Percentiles rank a stretch among this genome's conserved stretches.
These are phyloP conservation scores for Solanum lycopersicoides DNA, from an alignment of 257 asterid genomes.

Conservation along the genomic window DNA sequence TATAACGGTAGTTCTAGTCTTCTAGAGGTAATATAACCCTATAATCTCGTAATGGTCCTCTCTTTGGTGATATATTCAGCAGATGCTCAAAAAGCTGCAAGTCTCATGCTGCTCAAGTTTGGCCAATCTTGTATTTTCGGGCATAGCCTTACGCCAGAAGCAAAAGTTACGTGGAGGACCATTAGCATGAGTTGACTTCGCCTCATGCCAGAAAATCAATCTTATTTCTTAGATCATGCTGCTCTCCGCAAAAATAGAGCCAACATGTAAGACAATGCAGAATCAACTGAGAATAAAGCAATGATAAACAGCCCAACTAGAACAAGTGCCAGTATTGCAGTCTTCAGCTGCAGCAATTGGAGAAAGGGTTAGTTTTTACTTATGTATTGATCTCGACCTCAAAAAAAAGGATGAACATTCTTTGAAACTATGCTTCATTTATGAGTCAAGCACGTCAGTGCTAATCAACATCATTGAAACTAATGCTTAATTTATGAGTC, in stretches of 20 bases:
- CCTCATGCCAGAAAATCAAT: not conserved
- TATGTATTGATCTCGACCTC: not conserved
- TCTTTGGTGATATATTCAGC: not conserved
- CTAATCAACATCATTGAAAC: not conserved
- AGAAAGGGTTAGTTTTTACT: not conserved
- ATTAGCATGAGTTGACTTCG: not conserved
- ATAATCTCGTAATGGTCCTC: not conserved
- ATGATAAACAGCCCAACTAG: slow-evolving; percentile 74
- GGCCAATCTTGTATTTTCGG: not conserved
- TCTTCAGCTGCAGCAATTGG: slow-evolving; percentile 61
- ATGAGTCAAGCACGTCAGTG: not conserved
- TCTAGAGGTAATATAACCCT: not conserved
- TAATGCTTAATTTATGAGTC: not conserved
- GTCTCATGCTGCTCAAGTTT: not conserved
- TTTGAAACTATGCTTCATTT: not conserved
- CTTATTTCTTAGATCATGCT: slow-evolving; percentile 20
- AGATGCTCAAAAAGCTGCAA: not conserved
- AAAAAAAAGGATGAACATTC: not conserved
- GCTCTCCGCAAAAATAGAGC: slow-evolving; percentile 54
- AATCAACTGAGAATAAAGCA: slow-evolving; percentile 69
- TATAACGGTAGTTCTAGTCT: not conserved
- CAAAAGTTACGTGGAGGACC: not conserved
- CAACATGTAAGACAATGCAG: slow-evolving; percentile 60
- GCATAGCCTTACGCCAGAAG: not conserved
- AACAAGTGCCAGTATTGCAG: slow-evolving; percentile 75